A percentile compares a stretch with the other conserved stretches of the same genome.
phyloP scores from a whole-genome alignment of 106 monocot genomes.

The Acorus calamus region DNA sequence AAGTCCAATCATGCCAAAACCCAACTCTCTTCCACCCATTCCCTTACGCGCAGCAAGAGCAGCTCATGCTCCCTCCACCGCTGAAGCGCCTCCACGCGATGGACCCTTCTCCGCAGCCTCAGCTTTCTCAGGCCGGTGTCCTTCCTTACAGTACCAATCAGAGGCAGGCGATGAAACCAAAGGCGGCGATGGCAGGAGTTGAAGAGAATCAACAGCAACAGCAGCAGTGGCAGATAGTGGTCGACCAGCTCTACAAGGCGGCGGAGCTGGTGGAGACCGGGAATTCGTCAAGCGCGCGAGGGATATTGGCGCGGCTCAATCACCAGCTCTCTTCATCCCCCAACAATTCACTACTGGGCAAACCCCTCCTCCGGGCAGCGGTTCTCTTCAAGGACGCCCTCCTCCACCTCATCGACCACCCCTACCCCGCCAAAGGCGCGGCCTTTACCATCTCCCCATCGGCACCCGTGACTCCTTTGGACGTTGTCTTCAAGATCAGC shows the following conservation, averaged over 20 bases:
- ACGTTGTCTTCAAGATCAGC: slow-evolving; percentile 1
- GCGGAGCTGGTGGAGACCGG: slow-evolving; percentile 74
- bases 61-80: slow-evolving; percentile 7
- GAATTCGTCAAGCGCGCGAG: slow-evolving; percentile 56
- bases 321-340: slow-evolving; percentile 24
- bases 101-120: no score
- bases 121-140: neutral
- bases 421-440: neutral
- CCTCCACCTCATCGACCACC: slow-evolving; percentile 15
- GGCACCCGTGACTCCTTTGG: slow-evolving; percentile 12
- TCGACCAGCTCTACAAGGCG: slow-evolving; percentile 66
- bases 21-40: slow-evolving; percentile 29
- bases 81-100: slow-evolving; percentile 20
- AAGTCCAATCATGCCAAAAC: slow-evolving; percentile 7
- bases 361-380: slow-evolving; percentile 65
- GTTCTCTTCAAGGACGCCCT: slow-evolving; percentile 86
- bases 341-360: slow-evolving; percentile 36
- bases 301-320: slow-evolving; percentile 99
- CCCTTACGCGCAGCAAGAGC: slow-evolving; percentile 1
- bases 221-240: slow-evolving; percentile 33
- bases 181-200: no score
- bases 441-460: neutral
- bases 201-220: slow-evolving; percentile 2
- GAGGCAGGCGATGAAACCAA: slow-evolving; percentile 1
- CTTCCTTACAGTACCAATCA: neutral